A percentile compares a stretch with the other conserved stretches of the same genome.
Conservation (phyloP, 257 asterid species). For the Gentiana macrophylla region DNA sequence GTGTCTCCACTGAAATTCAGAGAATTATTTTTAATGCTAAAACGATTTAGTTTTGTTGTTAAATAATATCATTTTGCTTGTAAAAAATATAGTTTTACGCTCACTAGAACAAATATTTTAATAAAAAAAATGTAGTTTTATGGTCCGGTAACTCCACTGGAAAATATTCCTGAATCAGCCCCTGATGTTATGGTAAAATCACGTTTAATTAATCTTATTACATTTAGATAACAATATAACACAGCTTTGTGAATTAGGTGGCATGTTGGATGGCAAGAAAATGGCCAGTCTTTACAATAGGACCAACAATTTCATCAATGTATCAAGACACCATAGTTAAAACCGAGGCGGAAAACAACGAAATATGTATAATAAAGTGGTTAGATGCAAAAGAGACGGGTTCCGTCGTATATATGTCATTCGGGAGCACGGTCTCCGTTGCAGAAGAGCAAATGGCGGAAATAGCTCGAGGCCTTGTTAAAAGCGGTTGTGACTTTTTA, state of each 20-base stretch:
- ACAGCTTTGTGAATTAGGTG: too few species aligned
- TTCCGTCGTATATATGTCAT: slow-evolving; percentile 22
- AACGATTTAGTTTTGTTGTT: too few species aligned
- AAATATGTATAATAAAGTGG: slow-evolving; percentile 13
- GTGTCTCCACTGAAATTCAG: neutral
- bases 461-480: slow-evolving; percentile 12
- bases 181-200: neutral
- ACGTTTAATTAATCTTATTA: too few species aligned
- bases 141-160: too few species aligned
- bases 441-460: slow-evolving; percentile 18
- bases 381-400: slow-evolving; percentile 10
- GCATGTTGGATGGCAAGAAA: slow-evolving; percentile 5
- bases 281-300: slow-evolving; percentile 23
- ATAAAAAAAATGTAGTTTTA: too few species aligned
- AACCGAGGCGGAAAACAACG: neutral
- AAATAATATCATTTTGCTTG: too few species aligned
- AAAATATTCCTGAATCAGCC: too few species aligned
- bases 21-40: neutral
- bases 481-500: slow-evolving; percentile 10
- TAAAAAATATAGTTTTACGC: too few species aligned
- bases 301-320: slow-evolving; percentile 13
- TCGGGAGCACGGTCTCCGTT: slow-evolving; percentile 13
- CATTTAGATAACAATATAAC: too few species aligned
- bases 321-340: neutral
- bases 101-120: too few species aligned